phyloP scores from a whole-genome alignment of 2,329 filamentous ascomycete genomes.

The Neospermospora avenae region DNA sequence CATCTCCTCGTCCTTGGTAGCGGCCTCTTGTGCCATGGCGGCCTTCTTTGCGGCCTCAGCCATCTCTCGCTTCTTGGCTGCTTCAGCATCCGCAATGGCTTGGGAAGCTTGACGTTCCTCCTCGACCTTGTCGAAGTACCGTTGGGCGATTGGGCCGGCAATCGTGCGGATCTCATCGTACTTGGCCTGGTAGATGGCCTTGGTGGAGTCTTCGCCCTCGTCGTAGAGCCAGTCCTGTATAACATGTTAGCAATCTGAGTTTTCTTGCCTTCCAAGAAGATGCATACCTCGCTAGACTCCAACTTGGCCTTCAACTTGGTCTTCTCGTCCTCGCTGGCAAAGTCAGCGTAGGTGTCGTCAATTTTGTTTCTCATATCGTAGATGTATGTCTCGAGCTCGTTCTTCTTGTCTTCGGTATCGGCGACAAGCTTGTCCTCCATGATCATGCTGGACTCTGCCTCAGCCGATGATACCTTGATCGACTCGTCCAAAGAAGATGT shows the following conservation, averaged over 20 bases:
- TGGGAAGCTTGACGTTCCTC: slow-evolving; percentile 76
- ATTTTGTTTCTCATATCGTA: slow-evolving; percentile 96
- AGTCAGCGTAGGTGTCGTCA: slow-evolving; percentile 84
- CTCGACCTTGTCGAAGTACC: slow-evolving; percentile 93
- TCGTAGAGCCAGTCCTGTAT: slow-evolving; percentile 95
- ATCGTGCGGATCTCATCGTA: slow-evolving; percentile 91
- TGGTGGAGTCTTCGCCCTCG: slow-evolving; percentile 90
- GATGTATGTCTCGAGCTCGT: slow-evolving; percentile 96
- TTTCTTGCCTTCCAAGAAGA: not conserved
- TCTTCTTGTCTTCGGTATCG: slow-evolving; percentile 99
- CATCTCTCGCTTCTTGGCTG: slow-evolving; percentile 49
- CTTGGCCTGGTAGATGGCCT: slow-evolving; percentile 92
- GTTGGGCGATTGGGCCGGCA: slow-evolving; percentile 87
- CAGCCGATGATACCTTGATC: slow-evolving; percentile 63
- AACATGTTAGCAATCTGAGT: slow-evolving; percentile 21
- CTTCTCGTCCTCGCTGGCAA: slow-evolving; percentile 91
- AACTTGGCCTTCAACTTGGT: slow-evolving; percentile 79
- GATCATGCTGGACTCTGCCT: slow-evolving; percentile 87
- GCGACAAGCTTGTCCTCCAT: slow-evolving; percentile 98
- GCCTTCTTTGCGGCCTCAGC: slow-evolving; percentile 43
- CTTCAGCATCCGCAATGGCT: slow-evolving; percentile 55
- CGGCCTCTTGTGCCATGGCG: slow-evolving; percentile 39
- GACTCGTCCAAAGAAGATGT: slow-evolving; percentile 74
- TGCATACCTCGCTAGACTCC: slow-evolving; percentile 76
- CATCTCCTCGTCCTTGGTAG: slow-evolving; percentile 58